Evolutionary conservation across 345 rosid species (phyloP), one percentile per base, ranked within the genome.

Genomic region (Syzygium aqueum): DNA sequence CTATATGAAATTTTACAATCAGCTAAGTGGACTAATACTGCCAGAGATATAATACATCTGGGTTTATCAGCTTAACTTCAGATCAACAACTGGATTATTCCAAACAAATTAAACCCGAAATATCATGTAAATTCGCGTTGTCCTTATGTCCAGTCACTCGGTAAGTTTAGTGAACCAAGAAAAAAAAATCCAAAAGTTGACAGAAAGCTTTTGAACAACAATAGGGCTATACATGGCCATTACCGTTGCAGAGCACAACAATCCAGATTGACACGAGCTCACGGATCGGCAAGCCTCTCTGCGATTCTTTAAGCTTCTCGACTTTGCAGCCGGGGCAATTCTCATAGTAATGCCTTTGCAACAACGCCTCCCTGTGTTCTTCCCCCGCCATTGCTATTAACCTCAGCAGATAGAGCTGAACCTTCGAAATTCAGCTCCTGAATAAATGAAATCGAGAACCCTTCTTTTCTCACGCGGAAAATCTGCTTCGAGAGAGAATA

Each of bases 291-390:
- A 95, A 54, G 21, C 98, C 96, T 4, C 88, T 90, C 63, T 87
- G 93, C 63, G 88, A 85, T 87, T 91, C 90, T 89, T 95, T 96
- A 85, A 40, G 86, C 84, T 89, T 94, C 37, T 97, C 98, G 88
- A 95, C 94, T 84, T 94, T 93, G 86, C 98, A 97, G 13, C 99
- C 99, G 0, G 99, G 92, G 73, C 99, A 97, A 86, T 93, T 90
- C 85, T 95, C 96, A 87, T 95, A 85, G 90, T 92, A 93, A 40
- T 89, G 33, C 57, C 65, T 88, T 85, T 94, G 91, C 89, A 97
- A 90, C 87, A 95, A 63, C 43, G 94, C 61, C 90, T 90, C 94
- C 54, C 46, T 77, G 10, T 53, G 88, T 86, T 89, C 88, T 46
- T 82, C 92, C 94, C 88, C 84, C 78, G 80, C 77, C 52, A 53